Percentiles rank a stretch among this genome's conserved stretches.
Conservation (phyloP, 2,329 filamentous ascomycete genomes). For the Penicillium sp. region DNA sequence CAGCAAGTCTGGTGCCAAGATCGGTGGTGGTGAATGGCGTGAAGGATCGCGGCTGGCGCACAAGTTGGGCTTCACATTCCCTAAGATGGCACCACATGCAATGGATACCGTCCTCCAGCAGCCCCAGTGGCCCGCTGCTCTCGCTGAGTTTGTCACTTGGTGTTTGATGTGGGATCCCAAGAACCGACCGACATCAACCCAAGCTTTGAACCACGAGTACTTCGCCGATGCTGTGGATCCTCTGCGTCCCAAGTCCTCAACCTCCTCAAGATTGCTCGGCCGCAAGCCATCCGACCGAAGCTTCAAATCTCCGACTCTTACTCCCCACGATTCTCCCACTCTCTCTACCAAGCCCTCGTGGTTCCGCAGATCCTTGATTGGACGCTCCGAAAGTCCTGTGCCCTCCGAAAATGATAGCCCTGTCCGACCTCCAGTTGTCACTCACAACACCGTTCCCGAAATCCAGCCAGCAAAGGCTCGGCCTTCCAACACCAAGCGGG, state of each 20-base stretch:
- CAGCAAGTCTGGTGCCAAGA: conserved; percentile 80
- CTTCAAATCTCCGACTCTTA: conserved; percentile 62
- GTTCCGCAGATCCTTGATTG: conserved; percentile 94
- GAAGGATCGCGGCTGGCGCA: conserved; percentile 89
- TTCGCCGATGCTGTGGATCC: conserved; percentile 92
- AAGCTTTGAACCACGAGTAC: conserved; percentile 94
- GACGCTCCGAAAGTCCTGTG: conserved; percentile 69
- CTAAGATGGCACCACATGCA: conserved; percentile 96
- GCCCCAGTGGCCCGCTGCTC: conserved; percentile 85
- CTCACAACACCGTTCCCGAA: conserved; percentile 41
- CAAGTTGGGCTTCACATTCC: conserved; percentile 97
- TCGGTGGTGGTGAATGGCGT: conserved; percentile 96
- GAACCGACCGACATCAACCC: conserved; percentile 82
- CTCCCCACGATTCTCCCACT: conserved; percentile 58
- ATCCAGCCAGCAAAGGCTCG: conserved; percentile 53
- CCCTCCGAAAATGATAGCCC: conserved; percentile 44
- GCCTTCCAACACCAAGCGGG: conserved; percentile 71
- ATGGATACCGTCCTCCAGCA: conserved; percentile 91
- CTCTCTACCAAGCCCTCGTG: conserved; percentile 85
- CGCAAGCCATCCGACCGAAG: conserved; percentile 86
- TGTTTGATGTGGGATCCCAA: conserved; percentile 99
- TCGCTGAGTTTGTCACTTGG: conserved; percentile 95
- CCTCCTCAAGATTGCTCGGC: conserved; percentile 72
- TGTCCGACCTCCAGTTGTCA: conserved; percentile 44
- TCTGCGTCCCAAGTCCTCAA: conserved; percentile 83